Base-by-base conservation (phyloP, 2,329 filamentous ascomycete genomes). In the Penicillium sp. region DNA sequence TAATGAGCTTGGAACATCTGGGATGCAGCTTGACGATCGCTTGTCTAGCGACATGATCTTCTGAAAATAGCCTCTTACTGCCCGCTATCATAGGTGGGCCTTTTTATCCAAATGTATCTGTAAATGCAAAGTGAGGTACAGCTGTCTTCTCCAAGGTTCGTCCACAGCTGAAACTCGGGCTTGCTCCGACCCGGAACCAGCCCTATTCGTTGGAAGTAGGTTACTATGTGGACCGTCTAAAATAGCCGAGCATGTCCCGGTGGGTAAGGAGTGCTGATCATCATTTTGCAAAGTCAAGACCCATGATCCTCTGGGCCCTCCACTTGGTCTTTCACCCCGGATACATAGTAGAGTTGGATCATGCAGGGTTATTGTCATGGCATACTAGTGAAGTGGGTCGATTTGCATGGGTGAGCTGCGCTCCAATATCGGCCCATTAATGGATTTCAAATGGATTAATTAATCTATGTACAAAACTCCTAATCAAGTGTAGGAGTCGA, bases 341-440 rank as follows among this genome's bases (percentile, higher is more conserved):
- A 23, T 25, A 18, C 33, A 41, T 8, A 12, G 38, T 15, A 47
- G 46, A 33, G 43, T 46, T 33, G 39, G 43, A 38, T 49, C 35
- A 53, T 49, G 46, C 43, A 49, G 39, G 43, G 50, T 42, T 47
- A 35, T 28, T 24, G 18, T 7, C 13, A 25, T 38, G 15, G 15
- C 24, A 32, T 27, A 23, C 20, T 41, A 18, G 20, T 15, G 24
- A 31, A 28, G 27, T 42, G 37, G 44, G 35, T 28, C 29, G 42
- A 15, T 31, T 23, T 6, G 23, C 31, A 20, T 5, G 20, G 23
- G 24, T 20, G 15, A 20, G 5, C 15, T 35, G 32, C 15, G 15
- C 18, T 35, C 13, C 15, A 35, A 23, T 37, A 37, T 20, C 15
- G 33, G 9, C 20, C 23, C 32, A n/a, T 33, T 6, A 6, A 35